Percentiles rank a stretch among this genome's conserved stretches.
phyloP scores from a whole-genome alignment of 257 asterid genomes.

The Solanum etuberosum region DNA sequence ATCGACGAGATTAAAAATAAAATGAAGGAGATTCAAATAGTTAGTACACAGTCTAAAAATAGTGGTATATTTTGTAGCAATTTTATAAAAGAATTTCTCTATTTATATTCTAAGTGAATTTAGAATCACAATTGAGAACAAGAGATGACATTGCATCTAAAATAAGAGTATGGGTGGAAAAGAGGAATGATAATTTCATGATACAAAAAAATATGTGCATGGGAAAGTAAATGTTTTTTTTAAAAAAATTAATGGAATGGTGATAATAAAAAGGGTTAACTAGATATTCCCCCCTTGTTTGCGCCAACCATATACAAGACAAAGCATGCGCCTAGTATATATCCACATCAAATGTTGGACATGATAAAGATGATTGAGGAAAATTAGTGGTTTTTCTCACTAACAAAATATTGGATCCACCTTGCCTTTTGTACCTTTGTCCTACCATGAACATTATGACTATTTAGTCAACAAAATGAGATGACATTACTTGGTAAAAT shows the following conservation, averaged over 20 bases:
- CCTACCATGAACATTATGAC: neutral
- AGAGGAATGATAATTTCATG: neutral
- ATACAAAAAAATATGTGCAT: neutral
- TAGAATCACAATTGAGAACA: neutral
- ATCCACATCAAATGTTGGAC: conserved; percentile 13
- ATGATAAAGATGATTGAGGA: neutral
- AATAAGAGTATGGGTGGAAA: neutral
- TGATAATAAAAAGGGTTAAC: neutral
- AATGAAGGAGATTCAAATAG: neutral
- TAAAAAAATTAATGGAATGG: neutral
- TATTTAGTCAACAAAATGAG: neutral
- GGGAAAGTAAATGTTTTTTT: neutral
- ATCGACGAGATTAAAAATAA: neutral
- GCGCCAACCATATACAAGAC: conserved; percentile 2
- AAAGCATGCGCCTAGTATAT: conserved; percentile 9
- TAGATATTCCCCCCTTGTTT: neutral
- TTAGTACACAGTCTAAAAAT: neutral
- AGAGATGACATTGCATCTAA: neutral
- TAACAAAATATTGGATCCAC: neutral
- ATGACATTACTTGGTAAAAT: neutral
- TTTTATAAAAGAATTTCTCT: neutral
- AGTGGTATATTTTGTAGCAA: neutral
- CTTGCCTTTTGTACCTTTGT: neutral
- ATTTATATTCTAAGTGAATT: neutral
- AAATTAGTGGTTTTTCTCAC: conserved; percentile 31